phyloP scores from a whole-genome alignment of 768 basidiomycete species.

The Suillus subluteus region DNA sequence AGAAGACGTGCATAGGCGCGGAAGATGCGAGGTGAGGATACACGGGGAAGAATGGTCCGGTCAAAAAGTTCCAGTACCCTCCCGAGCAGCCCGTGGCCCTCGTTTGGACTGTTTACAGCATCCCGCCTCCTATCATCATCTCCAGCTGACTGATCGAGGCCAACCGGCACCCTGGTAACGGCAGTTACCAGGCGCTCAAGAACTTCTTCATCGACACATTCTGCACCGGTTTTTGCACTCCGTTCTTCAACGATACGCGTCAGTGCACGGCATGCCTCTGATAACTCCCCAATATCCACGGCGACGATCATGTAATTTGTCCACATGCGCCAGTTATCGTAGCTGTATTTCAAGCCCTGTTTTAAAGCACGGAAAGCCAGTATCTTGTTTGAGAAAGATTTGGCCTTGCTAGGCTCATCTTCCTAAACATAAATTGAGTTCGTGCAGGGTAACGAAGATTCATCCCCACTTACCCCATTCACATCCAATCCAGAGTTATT shows the following conservation, averaged over 20 bases:
- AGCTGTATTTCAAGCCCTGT: slow-evolving; percentile 81
- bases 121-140: slow-evolving; percentile 21
- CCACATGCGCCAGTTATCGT: slow-evolving; percentile 99
- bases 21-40: slow-evolving; percentile 81
- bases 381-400: slow-evolving; percentile 75
- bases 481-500: slow-evolving; percentile 36
- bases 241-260: slow-evolving; percentile 73
- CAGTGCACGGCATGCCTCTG: slow-evolving; percentile 85
- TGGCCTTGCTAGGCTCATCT: slow-evolving; percentile 30
- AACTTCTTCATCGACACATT: slow-evolving; percentile 82
- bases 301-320: slow-evolving; percentile 94
- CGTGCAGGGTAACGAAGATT: slow-evolving; percentile 14
- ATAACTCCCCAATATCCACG: slow-evolving; percentile 90
- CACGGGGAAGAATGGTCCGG: slow-evolving; percentile 75
- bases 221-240: slow-evolving; percentile 46
- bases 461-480: slow-evolving; percentile 27
- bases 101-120: slow-evolving; percentile 52
- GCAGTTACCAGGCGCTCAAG: slow-evolving; percentile 88
- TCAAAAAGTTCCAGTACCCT: slow-evolving; percentile 78
- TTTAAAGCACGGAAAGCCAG: slow-evolving; percentile 93
- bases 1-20: slow-evolving; percentile 82
- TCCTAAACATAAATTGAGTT: slow-evolving; percentile 31
- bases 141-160: slow-evolving; percentile 41
- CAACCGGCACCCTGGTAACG: slow-evolving; percentile 60
- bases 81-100: slow-evolving; percentile 66